Percentiles rank a stretch among this genome's conserved stretches.
These are phyloP conservation scores for Boletus speciosus DNA, from an alignment of 768 basidiomycete species.

Conservation along the genomic window DNA sequence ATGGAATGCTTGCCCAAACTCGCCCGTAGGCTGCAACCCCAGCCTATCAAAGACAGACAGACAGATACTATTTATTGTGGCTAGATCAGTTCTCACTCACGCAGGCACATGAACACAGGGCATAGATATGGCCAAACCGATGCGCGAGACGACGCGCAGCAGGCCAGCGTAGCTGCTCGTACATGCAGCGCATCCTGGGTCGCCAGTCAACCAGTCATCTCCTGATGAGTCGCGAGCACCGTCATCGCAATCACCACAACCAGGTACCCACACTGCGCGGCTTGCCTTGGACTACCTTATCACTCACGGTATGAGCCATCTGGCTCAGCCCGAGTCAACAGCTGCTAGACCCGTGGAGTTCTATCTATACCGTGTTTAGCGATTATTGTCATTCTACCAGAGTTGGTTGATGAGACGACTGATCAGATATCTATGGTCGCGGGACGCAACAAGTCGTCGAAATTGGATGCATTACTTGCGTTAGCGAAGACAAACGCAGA, in stretches of 20 bases:
- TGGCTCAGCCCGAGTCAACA: background rate
- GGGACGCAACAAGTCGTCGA: conserved; percentile 13
- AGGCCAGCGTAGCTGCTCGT: background rate
- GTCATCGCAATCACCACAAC: background rate
- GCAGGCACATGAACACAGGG: background rate
- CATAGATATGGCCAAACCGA: background rate
- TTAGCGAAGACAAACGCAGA: conserved; percentile 6
- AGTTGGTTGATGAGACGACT: conserved; percentile 28
- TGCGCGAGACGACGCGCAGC: background rate
- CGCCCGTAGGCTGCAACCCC: background rate
- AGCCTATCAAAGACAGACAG: background rate
- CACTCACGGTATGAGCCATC: background rate
- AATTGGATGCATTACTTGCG: conserved; percentile 17
- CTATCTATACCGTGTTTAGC: conserved; percentile 11
- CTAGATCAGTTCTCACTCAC: background rate
- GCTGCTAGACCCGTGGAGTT: background rate
- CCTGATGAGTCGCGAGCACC: background rate
- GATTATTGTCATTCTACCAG: conserved; percentile 39
- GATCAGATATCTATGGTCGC: conserved; percentile 33
- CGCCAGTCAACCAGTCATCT: background rate
- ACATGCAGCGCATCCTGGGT: background rate
- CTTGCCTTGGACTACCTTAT: background rate
- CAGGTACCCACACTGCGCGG: background rate
- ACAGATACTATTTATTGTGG: too few species aligned
- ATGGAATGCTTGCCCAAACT: background rate